Percentiles rank a stretch among this genome's conserved stretches.
These are phyloP conservation scores for Centrapalus pauciflorus DNA, from an alignment of 129 eudicot species.

Conservation along the genomic window DNA sequence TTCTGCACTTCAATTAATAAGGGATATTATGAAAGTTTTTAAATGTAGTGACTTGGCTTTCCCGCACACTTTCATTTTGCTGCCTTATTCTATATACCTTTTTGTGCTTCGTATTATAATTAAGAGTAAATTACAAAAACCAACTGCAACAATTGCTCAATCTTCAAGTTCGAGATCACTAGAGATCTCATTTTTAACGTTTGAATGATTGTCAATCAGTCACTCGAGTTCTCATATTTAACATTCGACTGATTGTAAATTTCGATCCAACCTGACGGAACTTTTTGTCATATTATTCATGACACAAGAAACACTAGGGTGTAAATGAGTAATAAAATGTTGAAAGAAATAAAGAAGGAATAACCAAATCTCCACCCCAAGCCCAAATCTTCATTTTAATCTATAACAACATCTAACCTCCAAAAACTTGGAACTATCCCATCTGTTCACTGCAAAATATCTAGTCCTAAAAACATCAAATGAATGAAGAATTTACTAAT, in stretches of 20 bases:
- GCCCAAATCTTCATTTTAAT: background rate
- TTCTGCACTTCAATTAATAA: too few relatives aligned
- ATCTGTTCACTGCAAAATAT: background rate
- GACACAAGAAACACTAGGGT: background rate
- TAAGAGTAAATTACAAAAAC: constrained; percentile 18
- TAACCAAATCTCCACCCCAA: background rate
- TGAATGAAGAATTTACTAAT: background rate
- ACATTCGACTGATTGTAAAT: background rate
- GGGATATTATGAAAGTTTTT: too few relatives aligned
- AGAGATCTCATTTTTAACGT: background rate
- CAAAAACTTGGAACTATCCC: background rate
- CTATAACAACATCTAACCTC: background rate
- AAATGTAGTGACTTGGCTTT: too few relatives aligned
- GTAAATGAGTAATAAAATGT: constrained; percentile 1
- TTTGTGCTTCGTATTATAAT: constrained; percentile 5
- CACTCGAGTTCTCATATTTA: background rate
- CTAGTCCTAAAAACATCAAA: background rate
- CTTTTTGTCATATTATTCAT: background rate
- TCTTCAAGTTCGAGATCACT: background rate
- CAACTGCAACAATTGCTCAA: constrained; percentile 2
- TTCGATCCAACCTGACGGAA: background rate
- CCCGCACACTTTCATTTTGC: too few relatives aligned
- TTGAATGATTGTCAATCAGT: background rate
- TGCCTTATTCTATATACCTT: too few relatives aligned
- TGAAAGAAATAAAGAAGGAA: background rate